These are phyloP conservation scores for Sporothrix inflata DNA, from an alignment of 2,329 filamentous ascomycete genomes.

Conservation along the genomic window DNA sequence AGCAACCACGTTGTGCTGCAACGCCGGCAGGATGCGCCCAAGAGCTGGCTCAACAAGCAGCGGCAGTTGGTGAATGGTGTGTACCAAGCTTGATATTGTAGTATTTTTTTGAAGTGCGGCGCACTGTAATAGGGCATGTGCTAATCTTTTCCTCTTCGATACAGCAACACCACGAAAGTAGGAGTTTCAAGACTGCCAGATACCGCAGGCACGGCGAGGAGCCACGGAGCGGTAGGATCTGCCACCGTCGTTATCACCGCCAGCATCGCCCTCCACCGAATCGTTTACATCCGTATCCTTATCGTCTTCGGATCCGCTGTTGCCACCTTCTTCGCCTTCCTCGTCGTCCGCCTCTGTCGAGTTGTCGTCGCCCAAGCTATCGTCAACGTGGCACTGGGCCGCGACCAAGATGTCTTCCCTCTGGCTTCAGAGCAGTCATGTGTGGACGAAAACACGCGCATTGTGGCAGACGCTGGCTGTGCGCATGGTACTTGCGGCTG, in stretches of 20 bases:
- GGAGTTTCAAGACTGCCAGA: slow-evolving; percentile 28
- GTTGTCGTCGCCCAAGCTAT: neutral
- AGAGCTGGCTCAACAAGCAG: slow-evolving; percentile 85
- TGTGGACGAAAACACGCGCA: neutral
- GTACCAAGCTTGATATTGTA: slow-evolving; percentile 29
- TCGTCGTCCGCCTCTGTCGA: neutral
- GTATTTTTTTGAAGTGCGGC: neutral
- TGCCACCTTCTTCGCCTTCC: neutral
- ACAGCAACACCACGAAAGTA: slow-evolving; percentile 35
- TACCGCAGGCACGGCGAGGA: neutral
- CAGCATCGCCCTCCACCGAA: neutral
- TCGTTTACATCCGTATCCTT: neutral
- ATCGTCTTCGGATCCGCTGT: neutral
- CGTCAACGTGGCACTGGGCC: neutral
- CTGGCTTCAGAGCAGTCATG: neutral
- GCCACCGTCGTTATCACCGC: neutral
- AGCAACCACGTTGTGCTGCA: slow-evolving; percentile 82
- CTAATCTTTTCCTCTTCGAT: neutral
- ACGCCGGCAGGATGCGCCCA: slow-evolving; percentile 71
- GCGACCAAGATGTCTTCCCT: neutral
- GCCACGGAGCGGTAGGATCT: slow-evolving; percentile 7
- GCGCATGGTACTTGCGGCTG: neutral
- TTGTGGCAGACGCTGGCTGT: neutral
- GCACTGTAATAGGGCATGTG: neutral
- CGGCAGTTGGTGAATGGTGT: slow-evolving; percentile 68